phyloP scores from a whole-genome alignment of 2,329 filamentous ascomycete genomes.

The Fusarium udum region DNA sequence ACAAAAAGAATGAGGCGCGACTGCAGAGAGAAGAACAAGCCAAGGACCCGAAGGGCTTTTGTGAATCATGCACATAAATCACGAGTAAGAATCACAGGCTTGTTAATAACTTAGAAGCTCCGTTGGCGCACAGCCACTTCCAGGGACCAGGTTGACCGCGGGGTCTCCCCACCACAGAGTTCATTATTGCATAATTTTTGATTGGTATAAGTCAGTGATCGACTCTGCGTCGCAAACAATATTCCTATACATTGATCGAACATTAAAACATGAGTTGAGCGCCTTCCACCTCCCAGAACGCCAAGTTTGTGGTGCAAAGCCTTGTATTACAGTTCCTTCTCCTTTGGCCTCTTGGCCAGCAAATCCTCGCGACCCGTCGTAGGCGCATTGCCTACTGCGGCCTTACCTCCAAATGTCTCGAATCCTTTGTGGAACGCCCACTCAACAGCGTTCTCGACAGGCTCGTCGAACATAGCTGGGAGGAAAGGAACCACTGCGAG shows the following conservation, averaged over 20 bases:
- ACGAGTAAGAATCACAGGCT: background rate
- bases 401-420: slow-evolving; percentile 72
- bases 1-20: background rate
- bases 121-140: slow-evolving; percentile 27
- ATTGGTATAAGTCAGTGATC: background rate
- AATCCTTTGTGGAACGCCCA: slow-evolving; percentile 89
- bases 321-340: slow-evolving; percentile 54
- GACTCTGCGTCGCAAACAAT: background rate
- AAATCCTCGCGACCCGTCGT: slow-evolving; percentile 60
- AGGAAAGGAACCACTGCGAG: slow-evolving; percentile 82
- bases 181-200: background rate
- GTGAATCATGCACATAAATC: background rate
- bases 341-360: slow-evolving; percentile 54
- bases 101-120: background rate
- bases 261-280: slow-evolving; percentile 37
- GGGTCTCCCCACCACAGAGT: slow-evolving; percentile 19
- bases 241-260: background rate
- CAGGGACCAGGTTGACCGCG: slow-evolving; percentile 22
- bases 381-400: slow-evolving; percentile 65
- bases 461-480: slow-evolving; percentile 87
- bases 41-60: background rate
- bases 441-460: slow-evolving; percentile 91
- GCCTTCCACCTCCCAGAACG: slow-evolving; percentile 28
- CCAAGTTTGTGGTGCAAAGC: slow-evolving; percentile 14
- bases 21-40: background rate